These are phyloP conservation scores for Meira miltonrushii DNA, from an alignment of 1,284 basidiomycete species.

Conservation along the genomic window DNA sequence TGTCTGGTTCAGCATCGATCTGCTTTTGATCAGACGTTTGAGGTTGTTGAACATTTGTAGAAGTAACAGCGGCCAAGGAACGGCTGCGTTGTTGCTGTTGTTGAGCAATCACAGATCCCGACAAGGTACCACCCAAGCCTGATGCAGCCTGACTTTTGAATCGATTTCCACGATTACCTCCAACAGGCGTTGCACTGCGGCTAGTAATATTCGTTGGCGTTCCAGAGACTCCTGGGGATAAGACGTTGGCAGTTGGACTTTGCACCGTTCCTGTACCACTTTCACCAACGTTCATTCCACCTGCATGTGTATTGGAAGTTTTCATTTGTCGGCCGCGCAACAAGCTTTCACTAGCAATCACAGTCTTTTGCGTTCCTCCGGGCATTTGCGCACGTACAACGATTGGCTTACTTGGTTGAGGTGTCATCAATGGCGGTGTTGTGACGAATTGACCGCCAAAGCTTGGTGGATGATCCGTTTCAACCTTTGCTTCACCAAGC, in stretches of 20 bases:
- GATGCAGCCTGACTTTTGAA: conserved; percentile 9
- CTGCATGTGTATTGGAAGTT: not conserved
- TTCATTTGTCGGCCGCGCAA: conserved; percentile 24
- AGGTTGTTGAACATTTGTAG: no score
- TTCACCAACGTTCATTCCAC: no score
- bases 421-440: not conserved
- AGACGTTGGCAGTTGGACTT: not conserved
- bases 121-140: not conserved
- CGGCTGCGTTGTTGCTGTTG: not conserved
- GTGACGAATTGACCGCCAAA: conserved; percentile 7
- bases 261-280: not conserved
- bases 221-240: not conserved
- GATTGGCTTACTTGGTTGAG: conserved; percentile 21
- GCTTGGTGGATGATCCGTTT: conserved; percentile 17
- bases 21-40: no score
- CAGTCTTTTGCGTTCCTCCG: conserved; percentile 26
- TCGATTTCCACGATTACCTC: not conserved
- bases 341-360: conserved; percentile 33
- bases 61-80: not conserved
- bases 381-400: conserved; percentile 33
- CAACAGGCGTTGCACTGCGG: conserved; percentile 4
- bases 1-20: no score
- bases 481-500: not conserved
- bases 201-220: not conserved
- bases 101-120: not conserved